Evolutionary conservation across 768 basidiomycete genomes (phyloP), one percentile per base, ranked within the genome.

Genomic region (Lyophyllum atratum): DNA sequence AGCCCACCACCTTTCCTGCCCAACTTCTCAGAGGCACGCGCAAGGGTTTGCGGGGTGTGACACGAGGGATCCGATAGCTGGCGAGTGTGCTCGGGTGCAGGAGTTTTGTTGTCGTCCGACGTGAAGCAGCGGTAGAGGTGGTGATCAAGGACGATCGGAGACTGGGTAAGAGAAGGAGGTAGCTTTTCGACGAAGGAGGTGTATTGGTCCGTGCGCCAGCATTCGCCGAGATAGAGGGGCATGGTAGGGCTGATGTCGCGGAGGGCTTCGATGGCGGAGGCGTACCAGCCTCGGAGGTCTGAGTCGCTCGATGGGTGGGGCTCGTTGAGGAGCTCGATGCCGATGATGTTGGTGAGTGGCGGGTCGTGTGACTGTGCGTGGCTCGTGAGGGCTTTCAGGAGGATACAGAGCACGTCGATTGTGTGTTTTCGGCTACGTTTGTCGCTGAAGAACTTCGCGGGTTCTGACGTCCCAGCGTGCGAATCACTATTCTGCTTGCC

Each of bases 101-200:
- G 67, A 3, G 82, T 84, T 1, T 68, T 57, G 17, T 70, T 80
- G 68, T 94, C 92, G 1, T 72, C 72, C 0, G 68, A 58, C 0
- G 89, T 89, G 68, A 92, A 92, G 69, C 90, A 92, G 24, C 92
- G 83, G 65, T 93, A 94, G 21, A 93, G 79, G 65, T 93, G 92
- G 61, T 92, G 89, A 68, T 94, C 92, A 39, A 93, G 74, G 14
- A 87, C 84, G 19, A 85, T 74, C 26, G 84, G 82, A 26, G 55
- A 65, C 39, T 52, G 53, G 11, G 6, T 6, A 9, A 37, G 12
- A 15, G 34, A 37, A 12, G 55, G 63, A 10, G 61, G 49, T 9
- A 45, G 68, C 45, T 60, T 70, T 6, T 73, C 70, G 64, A 85
- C 73, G 63, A 81, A 89, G 9, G 77, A 72, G 15, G 85, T 77